Evolutionary conservation across 176 grass and related monocot species (phyloP).

Genomic region (Dendrocalamus sinicus): DNA sequence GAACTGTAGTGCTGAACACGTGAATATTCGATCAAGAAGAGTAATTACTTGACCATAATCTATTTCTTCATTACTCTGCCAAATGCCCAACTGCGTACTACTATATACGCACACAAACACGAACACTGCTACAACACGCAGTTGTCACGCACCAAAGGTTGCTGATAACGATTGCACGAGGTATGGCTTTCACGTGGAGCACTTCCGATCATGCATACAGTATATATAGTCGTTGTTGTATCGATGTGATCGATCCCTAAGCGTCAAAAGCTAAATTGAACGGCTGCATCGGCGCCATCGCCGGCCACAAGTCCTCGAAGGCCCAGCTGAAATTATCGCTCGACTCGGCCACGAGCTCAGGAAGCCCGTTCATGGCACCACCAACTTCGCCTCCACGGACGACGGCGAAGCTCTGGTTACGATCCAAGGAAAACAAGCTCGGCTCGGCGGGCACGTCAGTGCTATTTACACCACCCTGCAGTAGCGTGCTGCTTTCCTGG

Average conservation of each 20-base stretch:
- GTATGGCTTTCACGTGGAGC: neutral
- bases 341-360: neutral
- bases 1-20: neutral
- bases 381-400: neutral
- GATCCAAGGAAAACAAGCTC: neutral
- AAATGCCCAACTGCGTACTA: neutral
- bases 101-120: neutral
- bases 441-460: neutral
- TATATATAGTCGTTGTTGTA: neutral
- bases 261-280: neutral
- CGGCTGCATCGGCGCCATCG: neutral
- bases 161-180: neutral
- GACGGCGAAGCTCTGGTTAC: neutral
- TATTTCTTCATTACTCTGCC: neutral
- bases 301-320: slow-evolving; percentile 29
- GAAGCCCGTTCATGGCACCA: neutral
- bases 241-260: neutral
- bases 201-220: neutral
- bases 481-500: slow-evolving; percentile 30
- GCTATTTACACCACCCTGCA: slow-evolving; percentile 2
- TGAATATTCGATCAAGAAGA: neutral
- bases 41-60: neutral
- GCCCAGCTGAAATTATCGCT: slow-evolving; percentile 5
- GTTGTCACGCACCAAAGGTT: neutral
- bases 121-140: neutral